phyloP scores from a whole-genome alignment of 176 grass and related monocot species.

The Rhynchospora tenuis region DNA sequence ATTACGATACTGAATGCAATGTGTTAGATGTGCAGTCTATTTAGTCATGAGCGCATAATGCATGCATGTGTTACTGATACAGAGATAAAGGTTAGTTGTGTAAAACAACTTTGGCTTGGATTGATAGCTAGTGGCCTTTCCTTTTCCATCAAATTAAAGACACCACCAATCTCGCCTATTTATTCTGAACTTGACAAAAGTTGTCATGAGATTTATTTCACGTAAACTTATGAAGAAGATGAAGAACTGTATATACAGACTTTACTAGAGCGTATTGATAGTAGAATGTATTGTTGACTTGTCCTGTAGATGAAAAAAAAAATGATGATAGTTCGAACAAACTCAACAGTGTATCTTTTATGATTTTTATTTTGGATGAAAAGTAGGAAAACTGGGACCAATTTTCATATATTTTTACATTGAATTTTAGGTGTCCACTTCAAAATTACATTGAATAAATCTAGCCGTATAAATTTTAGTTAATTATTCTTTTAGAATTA shows the following conservation, averaged over 20 bases:
- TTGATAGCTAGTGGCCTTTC: not conserved
- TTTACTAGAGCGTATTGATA: not conserved
- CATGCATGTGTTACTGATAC: not conserved
- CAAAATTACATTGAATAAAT: too few relatives aligned
- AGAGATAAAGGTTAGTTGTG: not conserved
- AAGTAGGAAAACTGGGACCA: too few relatives aligned
- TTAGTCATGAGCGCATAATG: not conserved
- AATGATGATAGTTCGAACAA: too few relatives aligned
- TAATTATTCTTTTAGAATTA: too few relatives aligned
- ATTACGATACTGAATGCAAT: not conserved
- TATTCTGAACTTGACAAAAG: not conserved
- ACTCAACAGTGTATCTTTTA: too few relatives aligned
- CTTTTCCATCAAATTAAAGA: not conserved
- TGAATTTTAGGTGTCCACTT: too few relatives aligned
- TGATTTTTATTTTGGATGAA: too few relatives aligned
- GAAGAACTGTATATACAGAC: not conserved
- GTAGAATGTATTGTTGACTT: not conserved
- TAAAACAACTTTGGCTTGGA: not conserved
- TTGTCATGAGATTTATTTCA: not conserved
- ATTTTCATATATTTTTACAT: too few relatives aligned
- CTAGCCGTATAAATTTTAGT: too few relatives aligned
- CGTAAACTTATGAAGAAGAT: not conserved
- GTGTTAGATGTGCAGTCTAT: constrained; percentile 14
- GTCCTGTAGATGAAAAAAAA: too few relatives aligned
- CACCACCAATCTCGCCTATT: not conserved